Evolutionary conservation across 768 basidiomycete species (phyloP).

Genomic region (Artomyces pyxidatus): DNA sequence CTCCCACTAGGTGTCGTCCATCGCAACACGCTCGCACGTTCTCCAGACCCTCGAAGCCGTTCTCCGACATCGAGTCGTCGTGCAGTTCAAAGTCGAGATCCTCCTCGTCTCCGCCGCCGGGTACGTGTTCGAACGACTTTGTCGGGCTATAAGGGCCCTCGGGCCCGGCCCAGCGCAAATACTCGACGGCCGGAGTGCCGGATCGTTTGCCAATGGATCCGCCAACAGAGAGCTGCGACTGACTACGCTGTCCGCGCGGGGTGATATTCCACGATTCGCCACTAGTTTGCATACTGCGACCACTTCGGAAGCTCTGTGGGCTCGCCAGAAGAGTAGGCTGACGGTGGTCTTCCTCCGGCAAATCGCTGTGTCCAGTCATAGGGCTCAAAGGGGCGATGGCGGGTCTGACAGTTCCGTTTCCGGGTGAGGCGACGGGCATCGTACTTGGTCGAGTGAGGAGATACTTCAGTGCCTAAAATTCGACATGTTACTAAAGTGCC

Average conservation of each 20-base stretch:
- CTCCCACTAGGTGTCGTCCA: conserved; percentile 79
- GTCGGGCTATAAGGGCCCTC: conserved; percentile 75
- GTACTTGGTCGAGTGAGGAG: conserved; percentile 67
- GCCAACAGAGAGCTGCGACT: conserved; percentile 66
- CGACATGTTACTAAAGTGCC: conserved; percentile 9
- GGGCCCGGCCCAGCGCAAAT: conserved; percentile 69
- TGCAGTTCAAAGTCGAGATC: conserved; percentile 82
- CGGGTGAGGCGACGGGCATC: conserved; percentile 19
- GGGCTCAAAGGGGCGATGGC: conserved; percentile 21
- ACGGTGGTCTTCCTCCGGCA: conserved; percentile 38
- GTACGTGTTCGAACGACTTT: conserved; percentile 37
- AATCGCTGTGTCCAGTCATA: conserved; percentile 22
- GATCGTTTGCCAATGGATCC: conserved; percentile 78
- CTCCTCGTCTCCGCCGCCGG: conserved; percentile 33
- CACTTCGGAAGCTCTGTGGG: conserved; percentile 69
- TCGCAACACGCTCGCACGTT: conserved; percentile 92
- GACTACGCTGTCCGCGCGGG: conserved; percentile 68
- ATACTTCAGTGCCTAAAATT: conserved; percentile 77
- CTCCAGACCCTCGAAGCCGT: conserved; percentile 86
- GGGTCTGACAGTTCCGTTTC: conserved; percentile 5
- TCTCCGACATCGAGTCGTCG: conserved; percentile 62
- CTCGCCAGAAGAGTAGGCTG: conserved; percentile 43
- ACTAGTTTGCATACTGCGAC: conserved; percentile 44
- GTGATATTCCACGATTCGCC: conserved; percentile 68
- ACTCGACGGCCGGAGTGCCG: conserved; percentile 89